Evolutionary conservation across 139 green algal species (phyloP), one percentile per base, ranked within the genome.

Genomic region (Chlamydomonas asymmetrica): DNA sequence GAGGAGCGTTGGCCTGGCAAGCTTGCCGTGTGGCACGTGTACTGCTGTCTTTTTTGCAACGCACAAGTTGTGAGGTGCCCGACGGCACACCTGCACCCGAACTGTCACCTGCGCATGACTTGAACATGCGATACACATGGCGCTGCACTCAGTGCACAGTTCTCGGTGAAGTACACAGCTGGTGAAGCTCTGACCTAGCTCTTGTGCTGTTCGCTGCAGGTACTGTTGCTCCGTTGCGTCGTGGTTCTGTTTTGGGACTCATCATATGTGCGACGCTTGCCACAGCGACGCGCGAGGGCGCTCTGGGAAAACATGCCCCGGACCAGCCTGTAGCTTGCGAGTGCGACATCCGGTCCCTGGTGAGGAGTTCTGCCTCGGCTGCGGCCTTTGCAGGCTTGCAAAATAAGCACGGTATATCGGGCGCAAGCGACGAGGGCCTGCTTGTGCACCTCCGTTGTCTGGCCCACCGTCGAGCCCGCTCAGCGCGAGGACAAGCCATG

Each of bases 231-330:
- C 38, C 13, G 23, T 81, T 5, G 80, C 82, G 20, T 65, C 74
- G 0, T 88, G 77, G 60, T 84, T 84, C 70, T 88, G 82, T 63
- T 88, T 78, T 20, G 82, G 82, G 34, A 84, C 49, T 31, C 84
- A 74, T 1, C 82, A 88, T 66, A 79, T 88, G 32, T 84, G 80
- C 49, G 50, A 75, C 22, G 37, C 66, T 13, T 88, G 82, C 68
- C 82, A 88, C 56, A 29, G 2, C 1, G 62, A n/a, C 10, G 34
- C 16, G 29, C 32, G 18, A 5, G 10, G 39, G 39, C 2, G 3
- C n/a, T 6, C 23, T 2, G 66, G 35, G 8, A 16, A 52, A 27
- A 3, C 37, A 3, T 78, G 63, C 27, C 7, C 0, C 52, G 79
- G 40, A 35, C 79, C 66, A n/a, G 74, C 29, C 7, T 86, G 81